A percentile compares a stretch with the other conserved stretches of the same genome.
phyloP scores from a whole-genome alignment of 2,329 filamentous ascomycete species.

The Fusarium begoniae region DNA sequence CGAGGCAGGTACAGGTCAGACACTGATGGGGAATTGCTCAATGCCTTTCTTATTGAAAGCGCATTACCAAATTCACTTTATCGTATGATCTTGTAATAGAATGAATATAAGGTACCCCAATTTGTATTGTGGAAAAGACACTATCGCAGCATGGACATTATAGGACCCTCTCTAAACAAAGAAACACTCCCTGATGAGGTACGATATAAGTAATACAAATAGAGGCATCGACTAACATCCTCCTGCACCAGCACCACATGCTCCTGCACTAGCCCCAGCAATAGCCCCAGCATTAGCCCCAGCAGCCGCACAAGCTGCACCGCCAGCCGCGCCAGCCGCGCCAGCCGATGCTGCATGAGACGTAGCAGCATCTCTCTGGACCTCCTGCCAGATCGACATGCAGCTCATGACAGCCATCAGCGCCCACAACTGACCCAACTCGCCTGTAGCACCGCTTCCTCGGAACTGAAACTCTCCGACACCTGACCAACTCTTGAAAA shows the following conservation, averaged over 20 bases:
- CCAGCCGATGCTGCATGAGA: neutral
- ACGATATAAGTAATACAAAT: neutral
- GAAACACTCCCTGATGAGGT: neutral
- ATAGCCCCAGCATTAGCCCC: no score
- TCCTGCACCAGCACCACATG: no score
- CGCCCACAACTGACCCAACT: constrained; percentile 37
- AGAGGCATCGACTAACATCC: neutral
- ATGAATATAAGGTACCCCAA: neutral
- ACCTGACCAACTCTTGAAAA: constrained; percentile 17
- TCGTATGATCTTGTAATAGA: no score
- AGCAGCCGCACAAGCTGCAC: no score
- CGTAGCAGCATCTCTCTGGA: constrained; percentile 7
- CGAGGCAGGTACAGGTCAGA: neutral
- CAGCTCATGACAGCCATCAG: constrained; percentile 42
- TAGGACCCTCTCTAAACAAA: neutral
- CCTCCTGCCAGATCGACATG: constrained; percentile 36
- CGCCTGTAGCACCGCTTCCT: constrained; percentile 40
- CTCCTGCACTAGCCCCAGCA: no score
- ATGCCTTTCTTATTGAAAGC: neutral
- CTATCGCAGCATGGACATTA: constrained; percentile 1
- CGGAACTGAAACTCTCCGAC: constrained; percentile 41
- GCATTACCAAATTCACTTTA: neutral
- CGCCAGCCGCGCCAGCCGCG: no score
- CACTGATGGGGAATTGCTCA: neutral
- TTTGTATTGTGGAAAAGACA: neutral